Evolutionary conservation across 306 rosid species (phyloP).

Genomic region (Bauhinia variegata): DNA sequence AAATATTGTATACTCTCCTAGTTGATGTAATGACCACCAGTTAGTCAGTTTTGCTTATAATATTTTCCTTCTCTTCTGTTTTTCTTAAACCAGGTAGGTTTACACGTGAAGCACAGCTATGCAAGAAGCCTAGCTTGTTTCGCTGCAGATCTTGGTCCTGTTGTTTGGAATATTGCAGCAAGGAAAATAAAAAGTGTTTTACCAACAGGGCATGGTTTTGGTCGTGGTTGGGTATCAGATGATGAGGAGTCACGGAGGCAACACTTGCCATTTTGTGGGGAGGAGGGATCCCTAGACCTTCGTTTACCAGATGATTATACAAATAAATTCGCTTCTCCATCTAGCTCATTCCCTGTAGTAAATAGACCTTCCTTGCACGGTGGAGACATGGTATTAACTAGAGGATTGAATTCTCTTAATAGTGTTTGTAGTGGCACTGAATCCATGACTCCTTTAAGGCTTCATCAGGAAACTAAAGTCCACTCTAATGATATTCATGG

Average conservation of each 20-base stretch:
- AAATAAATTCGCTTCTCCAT: slow-evolving; percentile 46
- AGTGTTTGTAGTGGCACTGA: slow-evolving; percentile 42
- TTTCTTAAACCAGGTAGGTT: slow-evolving; percentile 67
- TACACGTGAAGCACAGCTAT: slow-evolving; percentile 69
- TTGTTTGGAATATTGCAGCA: slow-evolving; percentile 81
- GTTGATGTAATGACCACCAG: too few relatives aligned
- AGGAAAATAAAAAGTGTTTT: slow-evolving; percentile 66
- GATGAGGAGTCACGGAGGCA: slow-evolving; percentile 45
- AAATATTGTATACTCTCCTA: too few relatives aligned
- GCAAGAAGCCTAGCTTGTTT: slow-evolving; percentile 82
- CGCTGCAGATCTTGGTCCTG: slow-evolving; percentile 84
- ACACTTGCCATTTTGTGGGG: slow-evolving; percentile 40
- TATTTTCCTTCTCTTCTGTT: not conserved
- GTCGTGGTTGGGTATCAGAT: slow-evolving; percentile 70
- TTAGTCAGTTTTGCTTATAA: not conserved
- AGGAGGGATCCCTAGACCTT: slow-evolving; percentile 42
- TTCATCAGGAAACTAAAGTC: slow-evolving; percentile 46
- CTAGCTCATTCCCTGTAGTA: slow-evolving; percentile 44
- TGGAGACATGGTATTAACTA: slow-evolving; percentile 45
- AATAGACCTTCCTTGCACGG: slow-evolving; percentile 49
- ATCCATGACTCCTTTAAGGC: slow-evolving; percentile 38
- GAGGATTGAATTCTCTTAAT: slow-evolving; percentile 40
- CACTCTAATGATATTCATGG: slow-evolving; percentile 44
- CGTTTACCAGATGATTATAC: slow-evolving; percentile 38
- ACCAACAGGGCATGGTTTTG: slow-evolving; percentile 62